Percentiles rank a stretch among this genome's conserved stretches.
These are phyloP conservation scores for Articulospora tetracladia DNA, from an alignment of 495 filamentous ascomycete genomes.

Conservation along the genomic window DNA sequence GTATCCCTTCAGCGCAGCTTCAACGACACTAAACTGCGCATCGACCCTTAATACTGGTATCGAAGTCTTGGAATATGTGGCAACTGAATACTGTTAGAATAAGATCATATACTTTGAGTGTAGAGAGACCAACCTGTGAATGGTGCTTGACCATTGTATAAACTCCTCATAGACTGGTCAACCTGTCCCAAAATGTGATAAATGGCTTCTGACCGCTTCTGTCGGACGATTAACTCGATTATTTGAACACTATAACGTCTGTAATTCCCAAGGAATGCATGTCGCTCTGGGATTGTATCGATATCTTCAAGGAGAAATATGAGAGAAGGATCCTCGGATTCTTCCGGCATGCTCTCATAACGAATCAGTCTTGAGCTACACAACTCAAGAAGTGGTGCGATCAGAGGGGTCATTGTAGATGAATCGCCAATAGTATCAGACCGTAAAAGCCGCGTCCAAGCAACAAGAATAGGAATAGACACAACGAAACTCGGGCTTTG, in stretches of 20 bases:
- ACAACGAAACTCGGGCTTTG: slow-evolving; percentile 85
- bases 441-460: slow-evolving; percentile 77
- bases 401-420: slow-evolving; percentile 62
- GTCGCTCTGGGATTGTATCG: slow-evolving; percentile 88
- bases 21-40: slow-evolving; percentile 83
- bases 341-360: slow-evolving; percentile 79
- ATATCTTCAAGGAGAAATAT: slow-evolving; percentile 87
- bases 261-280: slow-evolving; percentile 98
- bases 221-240: slow-evolving; percentile 77
- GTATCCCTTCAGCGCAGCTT: slow-evolving; percentile 88
- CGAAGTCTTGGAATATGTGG: slow-evolving; percentile 77
- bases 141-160: slow-evolving; percentile 66
- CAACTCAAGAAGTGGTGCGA: slow-evolving; percentile 72
- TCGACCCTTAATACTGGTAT: slow-evolving; percentile 75
- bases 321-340: slow-evolving; percentile 73
- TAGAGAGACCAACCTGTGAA: slow-evolving; percentile 57
- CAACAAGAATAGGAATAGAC: slow-evolving; percentile 87
- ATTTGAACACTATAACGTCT: slow-evolving; percentile 81
- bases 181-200: slow-evolving; percentile 77
- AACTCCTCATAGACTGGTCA: slow-evolving; percentile 64
- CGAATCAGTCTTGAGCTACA: slow-evolving; percentile 74
- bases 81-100: slow-evolving; percentile 37
- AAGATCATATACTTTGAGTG: slow-evolving; percentile 26
- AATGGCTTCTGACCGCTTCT: slow-evolving; percentile 78
- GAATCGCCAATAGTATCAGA: slow-evolving; percentile 60